Conservation (phyloP, 1,284 basidiomycete species). For the Lignosus rhinocerotis region DNA sequence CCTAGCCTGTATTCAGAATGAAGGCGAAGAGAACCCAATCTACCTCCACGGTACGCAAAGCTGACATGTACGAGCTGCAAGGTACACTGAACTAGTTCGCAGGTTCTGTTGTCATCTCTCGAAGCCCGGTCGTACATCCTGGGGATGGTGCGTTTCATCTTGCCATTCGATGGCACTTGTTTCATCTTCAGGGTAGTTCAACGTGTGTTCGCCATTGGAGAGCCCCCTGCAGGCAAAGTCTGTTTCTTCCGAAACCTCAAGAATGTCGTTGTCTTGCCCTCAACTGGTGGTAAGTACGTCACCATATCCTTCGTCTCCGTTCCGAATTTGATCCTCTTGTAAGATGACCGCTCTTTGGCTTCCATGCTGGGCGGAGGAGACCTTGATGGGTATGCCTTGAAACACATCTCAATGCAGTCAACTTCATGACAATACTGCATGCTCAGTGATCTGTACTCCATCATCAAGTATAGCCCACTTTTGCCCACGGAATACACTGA, state of each 20-base stretch:
- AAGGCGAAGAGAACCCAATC: slow-evolving; percentile 44
- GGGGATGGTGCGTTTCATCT: slow-evolving; percentile 57
- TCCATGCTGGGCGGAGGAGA: slow-evolving; percentile 74
- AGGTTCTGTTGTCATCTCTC: slow-evolving; percentile 54
- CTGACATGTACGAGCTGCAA: not conserved
- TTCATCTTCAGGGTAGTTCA: slow-evolving; percentile 48
- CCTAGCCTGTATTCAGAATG: slow-evolving; percentile 56
- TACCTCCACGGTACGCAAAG: slow-evolving; percentile 48
- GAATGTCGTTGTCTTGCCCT: slow-evolving; percentile 75
- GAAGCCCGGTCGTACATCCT: slow-evolving; percentile 69
- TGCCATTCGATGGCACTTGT: not conserved
- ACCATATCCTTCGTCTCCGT: not conserved
- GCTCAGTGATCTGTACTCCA: slow-evolving; percentile 37
- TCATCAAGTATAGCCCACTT: slow-evolving; percentile 43
- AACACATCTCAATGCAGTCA: not conserved
- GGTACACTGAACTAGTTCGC: not conserved
- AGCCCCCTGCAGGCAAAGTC: slow-evolving; percentile 55
- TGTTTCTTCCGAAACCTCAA: slow-evolving; percentile 64
- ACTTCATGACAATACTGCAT: not conserved
- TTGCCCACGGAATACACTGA: slow-evolving; percentile 49
- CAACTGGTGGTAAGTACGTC: slow-evolving; percentile 43
- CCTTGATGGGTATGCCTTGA: slow-evolving; percentile 60
- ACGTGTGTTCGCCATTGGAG: slow-evolving; percentile 69
- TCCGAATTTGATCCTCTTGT: not conserved
- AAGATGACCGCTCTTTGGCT: slow-evolving; percentile 64